Conservation (phyloP, 2,329 filamentous ascomycete genomes). For the Teratosphaeria zuluensis region DNA sequence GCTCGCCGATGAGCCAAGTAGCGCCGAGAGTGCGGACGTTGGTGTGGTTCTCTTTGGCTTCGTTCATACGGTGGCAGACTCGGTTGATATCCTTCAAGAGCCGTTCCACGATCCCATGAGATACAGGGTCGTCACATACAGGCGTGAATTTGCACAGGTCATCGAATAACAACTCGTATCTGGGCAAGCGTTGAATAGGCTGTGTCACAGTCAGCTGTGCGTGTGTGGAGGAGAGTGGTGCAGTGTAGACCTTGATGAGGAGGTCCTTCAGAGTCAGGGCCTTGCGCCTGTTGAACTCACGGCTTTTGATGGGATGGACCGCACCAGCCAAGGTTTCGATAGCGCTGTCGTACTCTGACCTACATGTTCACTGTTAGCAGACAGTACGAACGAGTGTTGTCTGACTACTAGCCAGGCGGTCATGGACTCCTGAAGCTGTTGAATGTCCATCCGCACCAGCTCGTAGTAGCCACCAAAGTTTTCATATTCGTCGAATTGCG, state of each 20-base stretch:
- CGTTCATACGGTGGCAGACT: constrained; percentile 70
- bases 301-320: constrained; percentile 58
- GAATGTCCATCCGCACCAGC: constrained; percentile 68
- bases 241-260: constrained; percentile 64
- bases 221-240: background rate
- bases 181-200: constrained; percentile 88
- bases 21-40: constrained; percentile 64
- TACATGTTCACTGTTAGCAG: background rate
- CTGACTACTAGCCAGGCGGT: constrained; percentile 49
- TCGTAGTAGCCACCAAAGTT: constrained; percentile 89
- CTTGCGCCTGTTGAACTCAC: constrained; percentile 56
- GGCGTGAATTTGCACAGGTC: constrained; percentile 78
- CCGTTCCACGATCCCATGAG: constrained; percentile 70
- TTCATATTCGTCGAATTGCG: constrained; percentile 76
- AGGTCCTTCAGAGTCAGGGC: constrained; percentile 76
- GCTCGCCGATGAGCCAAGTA: constrained; percentile 76
- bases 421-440: constrained; percentile 56
- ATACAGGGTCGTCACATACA: constrained; percentile 72
- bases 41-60: constrained; percentile 66
- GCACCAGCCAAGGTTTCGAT: constrained; percentile 74
- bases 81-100: constrained; percentile 62
- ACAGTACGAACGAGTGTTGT: background rate
- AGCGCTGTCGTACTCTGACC: constrained; percentile 61
- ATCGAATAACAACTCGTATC: constrained; percentile 77
- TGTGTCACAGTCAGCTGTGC: constrained; percentile 28